Conservation (phyloP, 73 alveolate species). For the Blepharisma stoltei region DNA sequence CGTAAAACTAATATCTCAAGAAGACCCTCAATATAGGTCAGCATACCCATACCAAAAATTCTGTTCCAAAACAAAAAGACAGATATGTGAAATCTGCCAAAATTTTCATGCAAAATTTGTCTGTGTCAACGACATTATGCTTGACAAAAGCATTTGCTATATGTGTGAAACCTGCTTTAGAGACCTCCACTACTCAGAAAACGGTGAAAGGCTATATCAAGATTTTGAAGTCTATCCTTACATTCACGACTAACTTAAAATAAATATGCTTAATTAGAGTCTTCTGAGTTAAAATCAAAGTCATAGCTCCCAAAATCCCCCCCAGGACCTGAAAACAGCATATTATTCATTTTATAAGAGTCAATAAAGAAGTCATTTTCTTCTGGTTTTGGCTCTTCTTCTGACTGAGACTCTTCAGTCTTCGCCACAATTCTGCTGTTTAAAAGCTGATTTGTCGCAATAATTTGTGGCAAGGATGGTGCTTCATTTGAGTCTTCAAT, state of each 20-base stretch:
- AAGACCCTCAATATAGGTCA: neutral
- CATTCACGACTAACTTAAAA: neutral
- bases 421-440: too few relatives aligned
- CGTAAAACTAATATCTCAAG: neutral
- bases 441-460: too few relatives aligned
- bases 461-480: too few relatives aligned
- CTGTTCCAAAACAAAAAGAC: neutral
- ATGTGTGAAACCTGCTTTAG: constrained; percentile 11
- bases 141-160: neutral
- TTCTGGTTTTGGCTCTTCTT: too few relatives aligned
- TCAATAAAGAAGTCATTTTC: too few relatives aligned
- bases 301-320: too few relatives aligned
- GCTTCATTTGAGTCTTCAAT: too few relatives aligned
- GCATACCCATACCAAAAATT: neutral
- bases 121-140: neutral
- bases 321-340: too few relatives aligned
- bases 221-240: constrained; percentile 4
- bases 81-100: constrained; percentile 5
- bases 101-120: constrained; percentile 16
- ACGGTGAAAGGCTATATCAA: neutral
- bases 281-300: too few relatives aligned
- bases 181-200: neutral
- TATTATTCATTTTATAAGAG: too few relatives aligned
- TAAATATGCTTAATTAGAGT: too few relatives aligned
- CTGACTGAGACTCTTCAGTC: too few relatives aligned